Evolutionary conservation across 768 basidiomycete genomes (phyloP), one percentile per base, ranked within the genome.

Genomic region (Dentipellis sp.): DNA sequence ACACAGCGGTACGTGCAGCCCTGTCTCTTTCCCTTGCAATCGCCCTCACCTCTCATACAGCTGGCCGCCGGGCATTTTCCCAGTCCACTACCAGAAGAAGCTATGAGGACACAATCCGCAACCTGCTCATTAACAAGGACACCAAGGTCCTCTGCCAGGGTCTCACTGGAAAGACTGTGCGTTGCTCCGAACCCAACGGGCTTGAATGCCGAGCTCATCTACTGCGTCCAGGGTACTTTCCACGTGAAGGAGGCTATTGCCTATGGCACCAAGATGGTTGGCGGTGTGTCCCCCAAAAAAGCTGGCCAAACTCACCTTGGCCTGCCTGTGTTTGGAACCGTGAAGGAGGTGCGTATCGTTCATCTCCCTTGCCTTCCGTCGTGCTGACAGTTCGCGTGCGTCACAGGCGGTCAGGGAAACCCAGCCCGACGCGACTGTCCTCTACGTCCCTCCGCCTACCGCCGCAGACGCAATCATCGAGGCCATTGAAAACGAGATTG

Each of bases 401-500:
- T 50, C 35, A 37, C 66, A 97, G 93, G 95, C 97, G 45, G 93
- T 94, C 59, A 75, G 80, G 50, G 86, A 91, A 60, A 82, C 85
- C 45, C 75, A 83, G 60, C 97, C 97, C 10, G 95, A 98, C 65
- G 97, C 97, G 29, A 86, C 92, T 37, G 84, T 99, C 57, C 84
- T 99, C 72, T 99, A 98, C 70, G 97, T 99, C 12, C 97, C 97
- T 4, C 97, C 97, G n/a, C 91, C 94, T 4, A 78, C 79, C 51
- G 95, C 95, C 17, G 97, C 92, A 29, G 94, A 95, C 62, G 97
- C 97, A 42, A 97, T 99, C 69, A 85, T 99, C 55, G 97, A 99
- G 71, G 97, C 97, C 37, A 97, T 99, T 65, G 97, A 98, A 71
- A 91, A 91, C 64, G 97, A 99, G 72, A 94, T 99, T 76, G 84